Percentiles rank a stretch among this genome's conserved stretches.
phyloP scores from a whole-genome alignment of 768 basidiomycete species.

The Tephrocybe sp. region DNA sequence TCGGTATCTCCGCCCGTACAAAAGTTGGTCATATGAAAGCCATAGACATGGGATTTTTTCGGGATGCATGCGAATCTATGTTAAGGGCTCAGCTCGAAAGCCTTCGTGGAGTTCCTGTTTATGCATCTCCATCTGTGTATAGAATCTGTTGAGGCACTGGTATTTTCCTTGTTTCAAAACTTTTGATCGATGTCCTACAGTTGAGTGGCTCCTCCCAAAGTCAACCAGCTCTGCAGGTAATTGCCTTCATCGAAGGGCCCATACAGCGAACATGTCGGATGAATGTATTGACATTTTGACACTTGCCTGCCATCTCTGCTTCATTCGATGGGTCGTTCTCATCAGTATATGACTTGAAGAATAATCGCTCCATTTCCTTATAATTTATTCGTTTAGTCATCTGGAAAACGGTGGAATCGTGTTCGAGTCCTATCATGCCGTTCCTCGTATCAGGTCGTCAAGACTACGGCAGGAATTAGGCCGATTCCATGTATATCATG shows the following conservation, averaged over 20 bases:
- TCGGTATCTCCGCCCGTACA: slow-evolving; percentile 8
- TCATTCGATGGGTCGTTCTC: neutral
- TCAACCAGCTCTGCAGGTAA: neutral
- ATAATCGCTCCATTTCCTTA: no score
- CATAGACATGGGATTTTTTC: neutral
- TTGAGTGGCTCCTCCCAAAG: neutral
- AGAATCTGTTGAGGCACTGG: neutral
- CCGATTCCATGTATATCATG: no score
- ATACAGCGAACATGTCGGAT: neutral
- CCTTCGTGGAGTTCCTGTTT: neutral
- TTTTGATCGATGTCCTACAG: neutral
- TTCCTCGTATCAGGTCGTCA: no score
- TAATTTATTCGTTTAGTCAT: no score
- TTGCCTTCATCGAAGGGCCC: neutral
- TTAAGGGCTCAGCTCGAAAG: neutral
- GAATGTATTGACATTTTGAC: neutral
- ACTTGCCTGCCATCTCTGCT: neutral
- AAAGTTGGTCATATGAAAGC: neutral
- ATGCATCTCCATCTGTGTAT: neutral
- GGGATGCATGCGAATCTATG: neutral
- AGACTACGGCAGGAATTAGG: no score
- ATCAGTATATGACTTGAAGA: no score
- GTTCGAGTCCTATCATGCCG: no score
- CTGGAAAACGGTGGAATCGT: no score
- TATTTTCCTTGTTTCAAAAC: neutral